A percentile compares a stretch with the other conserved stretches of the same genome.
These are phyloP conservation scores for Phialemoniopsis sp. DNA, from an alignment of 2,329 filamentous ascomycete genomes.

Conservation along the genomic window DNA sequence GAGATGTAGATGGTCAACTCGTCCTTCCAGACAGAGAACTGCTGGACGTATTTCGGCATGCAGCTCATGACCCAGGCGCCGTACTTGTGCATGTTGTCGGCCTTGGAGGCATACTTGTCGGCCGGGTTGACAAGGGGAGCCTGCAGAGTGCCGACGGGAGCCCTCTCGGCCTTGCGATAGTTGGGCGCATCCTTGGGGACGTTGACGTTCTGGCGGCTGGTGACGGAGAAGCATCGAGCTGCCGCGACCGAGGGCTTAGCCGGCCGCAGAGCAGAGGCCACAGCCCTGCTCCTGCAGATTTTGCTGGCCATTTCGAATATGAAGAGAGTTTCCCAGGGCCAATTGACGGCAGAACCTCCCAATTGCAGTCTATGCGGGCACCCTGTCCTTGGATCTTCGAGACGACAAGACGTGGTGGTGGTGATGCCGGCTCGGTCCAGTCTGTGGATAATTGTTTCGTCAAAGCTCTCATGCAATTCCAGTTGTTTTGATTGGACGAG, in stretches of 20 bases:
- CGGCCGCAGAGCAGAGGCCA: constrained; percentile 53
- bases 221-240: constrained; percentile 46
- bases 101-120: constrained; percentile 87
- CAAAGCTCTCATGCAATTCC: no score
- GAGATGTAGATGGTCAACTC: constrained; percentile 93
- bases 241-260: constrained; percentile 37
- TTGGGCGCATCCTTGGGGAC: constrained; percentile 61
- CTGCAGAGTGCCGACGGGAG: constrained; percentile 60
- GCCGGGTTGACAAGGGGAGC: constrained; percentile 82
- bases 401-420: no score
- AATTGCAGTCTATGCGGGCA: no score
- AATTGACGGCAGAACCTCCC: constrained; percentile 29
- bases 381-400: no score
- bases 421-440: no score
- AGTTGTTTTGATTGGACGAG: no score
- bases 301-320: constrained; percentile 53
- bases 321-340: constrained; percentile 20
- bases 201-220: constrained; percentile 44
- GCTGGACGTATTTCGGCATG: constrained; percentile 96
- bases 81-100: constrained; percentile 86
- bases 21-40: constrained; percentile 99
- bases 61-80: constrained; percentile 96
- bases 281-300: constrained; percentile 50
- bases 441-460: no score
- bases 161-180: constrained; percentile 60